phyloP scores from a whole-genome alignment of 1,284 basidiomycete genomes.

The Fomitopsis schrenkii region DNA sequence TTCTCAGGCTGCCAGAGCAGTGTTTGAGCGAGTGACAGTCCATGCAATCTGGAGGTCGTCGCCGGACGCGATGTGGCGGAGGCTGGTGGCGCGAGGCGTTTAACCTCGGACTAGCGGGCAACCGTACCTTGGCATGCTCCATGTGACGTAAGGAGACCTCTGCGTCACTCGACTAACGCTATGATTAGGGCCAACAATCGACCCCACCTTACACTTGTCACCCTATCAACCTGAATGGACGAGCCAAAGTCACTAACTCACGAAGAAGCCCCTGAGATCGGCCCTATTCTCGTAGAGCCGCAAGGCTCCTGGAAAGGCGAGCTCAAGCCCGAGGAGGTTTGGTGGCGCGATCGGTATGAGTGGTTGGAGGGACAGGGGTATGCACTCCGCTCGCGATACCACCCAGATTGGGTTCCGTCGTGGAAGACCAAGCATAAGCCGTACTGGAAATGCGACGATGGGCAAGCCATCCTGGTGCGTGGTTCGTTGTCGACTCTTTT shows the following conservation, averaged over 20 bases:
- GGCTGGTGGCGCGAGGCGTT: no score
- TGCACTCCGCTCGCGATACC: constrained; percentile 12
- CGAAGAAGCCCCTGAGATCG: background rate
- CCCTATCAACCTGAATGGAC: background rate
- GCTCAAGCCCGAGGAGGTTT: background rate
- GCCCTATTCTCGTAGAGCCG: background rate
- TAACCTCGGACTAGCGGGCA: no score
- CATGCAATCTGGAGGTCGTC: no score
- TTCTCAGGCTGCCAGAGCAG: no score
- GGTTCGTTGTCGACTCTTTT: background rate
- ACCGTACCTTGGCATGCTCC: no score
- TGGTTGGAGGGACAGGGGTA: constrained; percentile 14
- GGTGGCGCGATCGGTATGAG: constrained; percentile 7
- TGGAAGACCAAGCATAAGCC: constrained; percentile 16
- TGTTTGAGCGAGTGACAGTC: no score
- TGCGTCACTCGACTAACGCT: no score
- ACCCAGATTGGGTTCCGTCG: constrained; percentile 18
- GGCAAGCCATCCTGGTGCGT: background rate
- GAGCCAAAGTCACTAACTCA: background rate
- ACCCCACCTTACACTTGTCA: background rate
- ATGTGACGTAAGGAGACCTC: no score
- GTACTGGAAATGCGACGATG: constrained; percentile 16
- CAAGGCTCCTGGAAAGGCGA: background rate
- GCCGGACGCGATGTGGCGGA: no score
- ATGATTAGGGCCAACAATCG: background rate